phyloP scores from a whole-genome alignment of 179 eudicot genomes.

The Drosera spatulata region DNA sequence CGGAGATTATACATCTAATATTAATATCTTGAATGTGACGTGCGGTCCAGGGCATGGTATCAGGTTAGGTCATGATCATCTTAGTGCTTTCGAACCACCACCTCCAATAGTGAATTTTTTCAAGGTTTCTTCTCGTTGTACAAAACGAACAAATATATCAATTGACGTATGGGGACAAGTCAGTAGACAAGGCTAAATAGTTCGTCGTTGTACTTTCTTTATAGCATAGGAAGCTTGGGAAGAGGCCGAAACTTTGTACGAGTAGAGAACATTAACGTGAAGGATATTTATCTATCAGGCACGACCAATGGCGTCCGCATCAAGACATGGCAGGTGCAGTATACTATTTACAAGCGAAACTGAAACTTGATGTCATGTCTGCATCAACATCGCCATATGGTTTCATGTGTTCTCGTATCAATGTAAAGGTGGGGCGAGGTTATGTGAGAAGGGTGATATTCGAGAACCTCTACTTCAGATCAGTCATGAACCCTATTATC shows the following conservation, averaged over 20 bases:
- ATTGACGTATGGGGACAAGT: too few species aligned
- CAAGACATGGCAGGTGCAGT: constrained; percentile 42
- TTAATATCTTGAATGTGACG: constrained; percentile 20
- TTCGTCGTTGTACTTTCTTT: too few species aligned
- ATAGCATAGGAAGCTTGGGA: constrained; percentile 64
- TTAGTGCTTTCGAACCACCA: too few species aligned
- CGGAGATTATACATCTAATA: constrained; percentile 35
- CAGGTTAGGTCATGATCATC: constrained; percentile 26
- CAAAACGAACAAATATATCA: too few species aligned
- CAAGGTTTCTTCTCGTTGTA: too few species aligned
- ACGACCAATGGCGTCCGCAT: constrained; percentile 69
- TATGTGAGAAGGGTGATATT: constrained; percentile 29
- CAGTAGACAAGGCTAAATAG: too few species aligned
- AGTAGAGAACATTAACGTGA: constrained; percentile 40
- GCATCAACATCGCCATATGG: constrained; percentile 1
- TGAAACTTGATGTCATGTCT: neutral
- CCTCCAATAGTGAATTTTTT: too few species aligned
- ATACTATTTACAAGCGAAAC: neutral
- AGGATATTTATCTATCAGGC: constrained; percentile 29
- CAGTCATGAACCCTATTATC: constrained; percentile 37
- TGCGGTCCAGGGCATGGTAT: constrained; percentile 61
- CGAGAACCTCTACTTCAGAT: constrained; percentile 27
- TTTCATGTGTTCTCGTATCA: neutral
- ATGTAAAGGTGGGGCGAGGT: constrained; percentile 53
- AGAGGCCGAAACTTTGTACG: constrained; percentile 30